Conservation (phyloP, 768 basidiomycete genomes). For the Suillus paluster region DNA sequence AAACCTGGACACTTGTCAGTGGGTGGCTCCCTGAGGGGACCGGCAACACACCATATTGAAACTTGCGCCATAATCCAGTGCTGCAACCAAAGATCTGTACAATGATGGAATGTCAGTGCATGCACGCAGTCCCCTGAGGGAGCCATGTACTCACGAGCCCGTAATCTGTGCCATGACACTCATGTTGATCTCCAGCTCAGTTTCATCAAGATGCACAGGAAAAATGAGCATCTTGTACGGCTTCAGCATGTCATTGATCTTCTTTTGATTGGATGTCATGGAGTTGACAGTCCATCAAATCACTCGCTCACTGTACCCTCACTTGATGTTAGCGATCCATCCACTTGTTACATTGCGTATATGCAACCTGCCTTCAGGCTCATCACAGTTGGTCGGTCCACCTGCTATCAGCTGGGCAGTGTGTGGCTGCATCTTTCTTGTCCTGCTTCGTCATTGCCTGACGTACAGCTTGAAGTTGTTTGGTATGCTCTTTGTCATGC, state of each 20-base stretch:
- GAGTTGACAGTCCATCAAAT: conserved; percentile 1
- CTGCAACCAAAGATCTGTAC: neutral
- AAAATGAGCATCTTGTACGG: neutral
- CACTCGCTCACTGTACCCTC: neutral
- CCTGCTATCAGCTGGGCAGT: neutral
- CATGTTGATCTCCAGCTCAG: neutral
- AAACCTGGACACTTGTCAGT: neutral
- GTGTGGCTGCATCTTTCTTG: neutral
- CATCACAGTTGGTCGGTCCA: neutral
- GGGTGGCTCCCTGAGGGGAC: neutral
- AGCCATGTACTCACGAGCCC: neutral
- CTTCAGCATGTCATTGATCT: conserved; percentile 1
- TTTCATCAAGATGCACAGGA: neutral
- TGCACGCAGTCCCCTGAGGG: neutral
- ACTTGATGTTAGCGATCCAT: neutral
- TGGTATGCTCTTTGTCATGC: conserved; percentile 23
- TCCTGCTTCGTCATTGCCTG: neutral
- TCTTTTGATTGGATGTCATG: neutral
- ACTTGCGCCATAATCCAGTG: neutral
- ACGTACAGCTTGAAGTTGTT: neutral
- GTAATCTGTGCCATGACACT: neutral
- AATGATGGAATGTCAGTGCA: neutral
- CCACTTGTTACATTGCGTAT: accelerated
- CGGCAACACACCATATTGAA: neutral
- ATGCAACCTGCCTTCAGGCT: neutral